A percentile compares a stretch with the other conserved stretches of the same genome.
Conservation (phyloP, 768 basidiomycete genomes). For the Pisolithus orientalis region DNA sequence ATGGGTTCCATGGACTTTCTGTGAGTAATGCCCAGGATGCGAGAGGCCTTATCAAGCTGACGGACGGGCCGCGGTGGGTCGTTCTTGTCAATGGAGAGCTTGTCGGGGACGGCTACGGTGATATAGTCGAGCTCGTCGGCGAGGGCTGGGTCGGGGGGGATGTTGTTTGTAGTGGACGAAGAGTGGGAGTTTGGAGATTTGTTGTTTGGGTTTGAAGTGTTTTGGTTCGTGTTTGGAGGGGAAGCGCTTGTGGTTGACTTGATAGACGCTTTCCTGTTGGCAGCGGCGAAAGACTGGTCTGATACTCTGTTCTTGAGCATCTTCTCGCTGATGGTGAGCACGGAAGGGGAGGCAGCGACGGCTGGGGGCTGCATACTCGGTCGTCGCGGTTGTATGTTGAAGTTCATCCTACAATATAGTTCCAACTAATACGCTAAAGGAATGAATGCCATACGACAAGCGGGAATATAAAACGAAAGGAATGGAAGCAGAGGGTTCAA, state of each 20-base stretch:
- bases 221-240: slow-evolving; percentile 8
- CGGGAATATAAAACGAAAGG: neutral
- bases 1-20: slow-evolving; percentile 81
- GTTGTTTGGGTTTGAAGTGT: slow-evolving; percentile 9
- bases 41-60: slow-evolving; percentile 68
- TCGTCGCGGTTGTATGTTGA: slow-evolving; percentile 11
- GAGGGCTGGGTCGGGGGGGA: slow-evolving; percentile 29
- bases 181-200: slow-evolving; percentile 26
- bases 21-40: slow-evolving; percentile 71
- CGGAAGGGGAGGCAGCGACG: slow-evolving; percentile 31
- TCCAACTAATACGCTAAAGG: slow-evolving; percentile 3
- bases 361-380: slow-evolving; percentile 17
- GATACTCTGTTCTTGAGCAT: slow-evolving; percentile 43
- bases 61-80: slow-evolving; percentile 30
- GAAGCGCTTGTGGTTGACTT: slow-evolving; percentile 8
- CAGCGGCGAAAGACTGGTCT: slow-evolving; percentile 37
- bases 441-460: neutral
- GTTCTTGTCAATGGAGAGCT: slow-evolving; percentile 15
- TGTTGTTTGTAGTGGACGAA: slow-evolving; percentile 33
- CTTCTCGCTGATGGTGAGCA: slow-evolving; percentile 34
- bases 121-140: slow-evolving; percentile 76
- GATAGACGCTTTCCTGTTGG: slow-evolving; percentile 13
- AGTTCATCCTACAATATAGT: slow-evolving; percentile 11
- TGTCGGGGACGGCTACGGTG: slow-evolving; percentile 34
- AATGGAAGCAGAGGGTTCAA: neutral